Evolutionary conservation across 768 basidiomycete species (phyloP).

Genomic region (Suillus sp.): DNA sequence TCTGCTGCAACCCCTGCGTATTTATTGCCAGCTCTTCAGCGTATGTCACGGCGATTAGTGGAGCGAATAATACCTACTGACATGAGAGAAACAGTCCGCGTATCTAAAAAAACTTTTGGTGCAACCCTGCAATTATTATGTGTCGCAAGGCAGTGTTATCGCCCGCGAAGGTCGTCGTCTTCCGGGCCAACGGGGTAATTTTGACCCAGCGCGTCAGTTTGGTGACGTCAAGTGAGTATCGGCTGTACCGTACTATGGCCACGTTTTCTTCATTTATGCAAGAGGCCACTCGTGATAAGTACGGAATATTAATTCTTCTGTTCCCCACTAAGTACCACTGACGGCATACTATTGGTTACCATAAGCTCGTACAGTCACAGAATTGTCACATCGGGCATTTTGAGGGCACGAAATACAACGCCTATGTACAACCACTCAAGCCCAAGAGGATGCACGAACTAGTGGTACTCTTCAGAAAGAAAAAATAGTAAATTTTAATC

Average conservation of each 20-base stretch:
- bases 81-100: slow-evolving; percentile 3
- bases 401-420: too few relatives aligned
- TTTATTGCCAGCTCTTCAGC: not conserved
- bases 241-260: not conserved
- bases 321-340: slow-evolving; percentile 7
- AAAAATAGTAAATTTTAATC: not conserved
- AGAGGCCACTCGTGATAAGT: not conserved
- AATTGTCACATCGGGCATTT: too few relatives aligned
- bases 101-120: slow-evolving; percentile 1
- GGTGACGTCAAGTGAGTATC: not conserved
- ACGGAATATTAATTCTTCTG: not conserved
- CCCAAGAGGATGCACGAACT: too few relatives aligned
- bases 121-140: not conserved
- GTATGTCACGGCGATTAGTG: not conserved
- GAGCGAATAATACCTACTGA: not conserved
- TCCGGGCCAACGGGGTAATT: not conserved
- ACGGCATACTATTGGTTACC: not conserved
- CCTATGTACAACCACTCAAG: too few relatives aligned
- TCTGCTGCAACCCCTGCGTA: too few relatives aligned
- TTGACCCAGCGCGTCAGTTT: not conserved
- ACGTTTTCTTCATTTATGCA: slow-evolving; percentile 8
- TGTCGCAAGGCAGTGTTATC: not conserved
- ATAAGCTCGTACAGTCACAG: too few relatives aligned
- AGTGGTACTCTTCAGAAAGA: too few relatives aligned
- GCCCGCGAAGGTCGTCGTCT: not conserved